Evolutionary conservation across 2,329 filamentous ascomycete species (phyloP).

Genomic region (Cladosporium cucumerinum): DNA sequence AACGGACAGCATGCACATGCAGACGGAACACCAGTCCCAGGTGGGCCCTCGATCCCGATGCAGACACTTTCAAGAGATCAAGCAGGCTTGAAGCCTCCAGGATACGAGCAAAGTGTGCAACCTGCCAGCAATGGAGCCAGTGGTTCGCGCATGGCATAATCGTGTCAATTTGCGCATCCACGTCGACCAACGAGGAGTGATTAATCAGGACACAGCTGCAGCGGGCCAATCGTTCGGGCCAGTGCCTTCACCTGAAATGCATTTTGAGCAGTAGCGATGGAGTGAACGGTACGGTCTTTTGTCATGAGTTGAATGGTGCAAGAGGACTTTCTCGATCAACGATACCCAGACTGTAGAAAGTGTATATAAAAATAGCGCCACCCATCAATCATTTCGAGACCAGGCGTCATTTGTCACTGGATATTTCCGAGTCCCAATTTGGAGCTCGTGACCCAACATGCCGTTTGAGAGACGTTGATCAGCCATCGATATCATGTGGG

Average conservation of each 20-base stretch:
- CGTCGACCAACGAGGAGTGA: background rate
- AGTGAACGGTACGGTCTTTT: conserved; percentile 1
- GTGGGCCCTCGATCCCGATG: conserved; percentile 35
- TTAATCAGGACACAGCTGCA: background rate
- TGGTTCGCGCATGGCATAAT: background rate
- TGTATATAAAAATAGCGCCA: background rate
- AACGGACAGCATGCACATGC: background rate
- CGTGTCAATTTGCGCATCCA: background rate
- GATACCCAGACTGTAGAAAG: conserved; percentile 5
- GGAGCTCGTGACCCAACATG: background rate
- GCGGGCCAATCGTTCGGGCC: background rate
- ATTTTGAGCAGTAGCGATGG: background rate
- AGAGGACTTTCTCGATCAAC: background rate
- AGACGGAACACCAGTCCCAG: conserved; percentile 4
- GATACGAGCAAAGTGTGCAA: conserved; percentile 35
- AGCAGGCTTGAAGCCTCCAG: conserved; percentile 39
- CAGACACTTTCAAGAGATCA: conserved; percentile 38
- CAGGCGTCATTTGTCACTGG: background rate
- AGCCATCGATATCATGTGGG: background rate
- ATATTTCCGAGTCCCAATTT: background rate
- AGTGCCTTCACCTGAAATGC: background rate
- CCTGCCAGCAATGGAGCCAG: background rate
- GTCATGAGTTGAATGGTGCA: background rate
- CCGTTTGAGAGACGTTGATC: background rate
- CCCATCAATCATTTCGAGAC: background rate